These are phyloP conservation scores for Monilinia fructigena DNA, from an alignment of 2,329 filamentous ascomycete genomes.

Conservation along the genomic window DNA sequence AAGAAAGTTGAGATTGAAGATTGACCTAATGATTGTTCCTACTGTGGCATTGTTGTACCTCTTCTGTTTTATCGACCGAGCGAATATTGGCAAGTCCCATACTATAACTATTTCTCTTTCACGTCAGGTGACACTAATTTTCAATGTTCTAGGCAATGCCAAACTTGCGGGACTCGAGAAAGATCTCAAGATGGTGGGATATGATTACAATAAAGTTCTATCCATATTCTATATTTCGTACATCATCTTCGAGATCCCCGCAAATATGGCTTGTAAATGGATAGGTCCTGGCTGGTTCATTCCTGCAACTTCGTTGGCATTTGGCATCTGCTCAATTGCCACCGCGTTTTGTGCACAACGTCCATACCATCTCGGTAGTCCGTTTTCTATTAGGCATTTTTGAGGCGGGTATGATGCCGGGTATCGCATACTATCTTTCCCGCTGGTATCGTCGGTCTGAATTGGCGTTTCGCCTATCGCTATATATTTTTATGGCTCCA, in stretches of 20 bases:
- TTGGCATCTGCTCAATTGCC: conserved; percentile 61
- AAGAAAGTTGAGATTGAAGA: conserved; percentile 57
- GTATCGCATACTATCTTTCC: conserved; percentile 71
- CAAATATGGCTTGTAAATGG: conserved; percentile 67
- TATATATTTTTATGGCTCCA: conserved; percentile 70
- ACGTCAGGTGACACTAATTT: not conserved
- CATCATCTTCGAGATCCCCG: conserved; percentile 68
- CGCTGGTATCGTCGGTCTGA: conserved; percentile 71
- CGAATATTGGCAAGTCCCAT: conserved; percentile 61
- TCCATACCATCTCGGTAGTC: conserved; percentile 49
- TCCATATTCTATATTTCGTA: conserved; percentile 72
- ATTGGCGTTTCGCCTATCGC: conserved; percentile 62
- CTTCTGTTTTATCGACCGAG: conserved; percentile 73
- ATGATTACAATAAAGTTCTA: conserved; percentile 69
- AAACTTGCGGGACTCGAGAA: conserved; percentile 62
- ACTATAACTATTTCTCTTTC: not conserved
- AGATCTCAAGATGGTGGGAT: conserved; percentile 57
- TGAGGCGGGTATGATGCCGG: conserved; percentile 63
- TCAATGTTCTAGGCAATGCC: conserved; percentile 56
- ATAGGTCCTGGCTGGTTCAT: conserved; percentile 72
- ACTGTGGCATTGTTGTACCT: conserved; percentile 66
- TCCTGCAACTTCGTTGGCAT: conserved; percentile 59
- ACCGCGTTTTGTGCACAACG: conserved; percentile 65
- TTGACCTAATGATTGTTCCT: conserved; percentile 64
- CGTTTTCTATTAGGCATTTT: conserved; percentile 68